A percentile compares a stretch with the other conserved stretches of the same genome.
phyloP scores from a whole-genome alignment of 345 rosid genomes.

The Eucalyptus curtisii region DNA sequence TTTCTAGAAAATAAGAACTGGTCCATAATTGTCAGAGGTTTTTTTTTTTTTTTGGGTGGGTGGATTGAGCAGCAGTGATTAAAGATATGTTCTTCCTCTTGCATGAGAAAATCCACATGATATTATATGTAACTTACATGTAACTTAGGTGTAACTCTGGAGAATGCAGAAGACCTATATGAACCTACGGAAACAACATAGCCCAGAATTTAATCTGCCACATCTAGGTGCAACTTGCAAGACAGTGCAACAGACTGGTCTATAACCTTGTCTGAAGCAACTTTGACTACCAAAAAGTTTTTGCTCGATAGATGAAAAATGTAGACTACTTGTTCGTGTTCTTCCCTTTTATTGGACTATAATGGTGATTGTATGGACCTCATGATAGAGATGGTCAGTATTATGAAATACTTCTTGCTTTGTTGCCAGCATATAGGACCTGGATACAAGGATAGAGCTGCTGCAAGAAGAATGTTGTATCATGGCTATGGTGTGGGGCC shows the following conservation, averaged over 20 bases:
- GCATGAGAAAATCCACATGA: not conserved
- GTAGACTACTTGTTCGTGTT: not conserved
- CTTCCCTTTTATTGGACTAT: not conserved
- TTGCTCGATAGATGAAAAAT: not conserved
- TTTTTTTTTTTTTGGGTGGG: not conserved
- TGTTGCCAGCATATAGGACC: conserved; percentile 23
- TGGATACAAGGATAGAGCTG: conserved; percentile 81
- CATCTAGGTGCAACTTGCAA: not conserved
- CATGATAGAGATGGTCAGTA: not conserved
- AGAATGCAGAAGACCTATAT: not conserved
- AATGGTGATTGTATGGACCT: not conserved
- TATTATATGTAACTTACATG: not conserved
- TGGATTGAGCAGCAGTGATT: not conserved
- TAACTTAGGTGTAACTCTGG: not conserved
- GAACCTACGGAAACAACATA: not conserved
- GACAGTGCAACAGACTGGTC: not conserved
- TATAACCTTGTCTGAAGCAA: not conserved
- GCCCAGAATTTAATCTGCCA: not conserved
- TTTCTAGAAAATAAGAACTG: not conserved
- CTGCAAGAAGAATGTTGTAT: conserved; percentile 78
- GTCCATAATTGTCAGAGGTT: not conserved
- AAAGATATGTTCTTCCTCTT: not conserved
- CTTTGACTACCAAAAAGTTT: not conserved
- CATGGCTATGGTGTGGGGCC: conserved; percentile 79
- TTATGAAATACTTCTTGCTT: not conserved